phyloP scores from a whole-genome alignment of 2,329 filamentous ascomycete genomes.

The Phialophora chinensis region DNA sequence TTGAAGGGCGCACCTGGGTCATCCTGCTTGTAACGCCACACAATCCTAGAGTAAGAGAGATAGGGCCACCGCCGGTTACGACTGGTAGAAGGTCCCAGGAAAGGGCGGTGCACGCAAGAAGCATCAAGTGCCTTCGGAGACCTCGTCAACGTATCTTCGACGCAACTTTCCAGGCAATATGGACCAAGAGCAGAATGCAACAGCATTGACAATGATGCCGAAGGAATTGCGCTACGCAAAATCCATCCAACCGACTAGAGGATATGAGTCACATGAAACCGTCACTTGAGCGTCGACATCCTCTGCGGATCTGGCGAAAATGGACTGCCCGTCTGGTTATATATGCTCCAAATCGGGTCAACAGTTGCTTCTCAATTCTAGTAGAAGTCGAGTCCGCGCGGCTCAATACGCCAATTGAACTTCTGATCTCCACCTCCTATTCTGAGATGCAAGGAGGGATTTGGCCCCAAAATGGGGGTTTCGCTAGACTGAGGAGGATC shows the following conservation, averaged over 20 bases:
- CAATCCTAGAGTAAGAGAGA: neutral
- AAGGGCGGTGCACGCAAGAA: neutral
- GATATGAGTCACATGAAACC: neutral
- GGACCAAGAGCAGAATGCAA: neutral
- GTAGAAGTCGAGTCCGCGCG: neutral
- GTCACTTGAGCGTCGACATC: neutral
- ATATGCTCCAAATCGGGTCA: neutral
- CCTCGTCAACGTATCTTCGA: neutral
- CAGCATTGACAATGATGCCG: neutral
- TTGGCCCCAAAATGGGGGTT: conserved; percentile 17
- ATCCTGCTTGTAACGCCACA: neutral
- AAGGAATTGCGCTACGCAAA: neutral
- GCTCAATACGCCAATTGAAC: neutral
- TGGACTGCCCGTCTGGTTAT: neutral
- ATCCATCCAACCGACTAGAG: neutral
- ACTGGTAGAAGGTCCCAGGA: neutral
- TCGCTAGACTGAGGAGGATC: conserved; percentile 10
- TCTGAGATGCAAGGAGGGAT: conserved; percentile 1
- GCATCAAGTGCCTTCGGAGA: neutral
- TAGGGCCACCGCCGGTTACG: neutral
- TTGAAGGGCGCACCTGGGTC: neutral
- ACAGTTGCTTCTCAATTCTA: neutral
- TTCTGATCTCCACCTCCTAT: conserved; percentile 15
- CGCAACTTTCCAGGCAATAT: neutral
- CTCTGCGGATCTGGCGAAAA: neutral